A percentile compares a stretch with the other conserved stretches of the same genome.
Evolutionary conservation across 306 rosid genomes (phyloP).

Genomic region (Alnus glutinosa): DNA sequence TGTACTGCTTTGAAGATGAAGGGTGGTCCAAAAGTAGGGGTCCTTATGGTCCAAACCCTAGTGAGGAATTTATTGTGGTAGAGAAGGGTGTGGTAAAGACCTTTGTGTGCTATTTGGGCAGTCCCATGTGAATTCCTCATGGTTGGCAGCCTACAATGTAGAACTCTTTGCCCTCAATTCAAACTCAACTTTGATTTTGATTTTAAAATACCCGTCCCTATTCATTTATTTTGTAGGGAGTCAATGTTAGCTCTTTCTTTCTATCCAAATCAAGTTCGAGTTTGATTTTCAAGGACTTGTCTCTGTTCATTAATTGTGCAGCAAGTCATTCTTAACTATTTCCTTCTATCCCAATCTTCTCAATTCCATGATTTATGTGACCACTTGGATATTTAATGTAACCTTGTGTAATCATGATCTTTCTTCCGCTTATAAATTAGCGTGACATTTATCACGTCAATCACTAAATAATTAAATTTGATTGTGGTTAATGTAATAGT

Average conservation of each 20-base stretch:
- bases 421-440: not conserved
- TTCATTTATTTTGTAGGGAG: conserved; percentile 22
- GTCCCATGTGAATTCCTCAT: conserved; percentile 65
- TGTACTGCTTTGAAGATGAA: conserved; percentile 30
- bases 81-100: conserved; percentile 24
- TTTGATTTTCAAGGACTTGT: not conserved
- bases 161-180: conserved; percentile 4
- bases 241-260: not conserved
- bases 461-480: too few species aligned
- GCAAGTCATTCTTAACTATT: too few species aligned
- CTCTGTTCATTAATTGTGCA: not conserved
- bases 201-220: conserved; percentile 13
- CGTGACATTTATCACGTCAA: too few species aligned
- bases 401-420: not conserved
- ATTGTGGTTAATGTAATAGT: too few species aligned
- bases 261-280: not conserved
- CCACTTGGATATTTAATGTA: not conserved
- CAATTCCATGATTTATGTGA: not conserved
- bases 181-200: conserved; percentile 10
- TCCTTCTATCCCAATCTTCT: not conserved
- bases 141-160: conserved; percentile 22
- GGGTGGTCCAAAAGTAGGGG: conserved; percentile 56
- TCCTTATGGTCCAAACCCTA: conserved; percentile 51
- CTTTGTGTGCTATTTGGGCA: conserved; percentile 23
- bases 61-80: conserved; percentile 22